These are phyloP conservation scores for Solanum rostratum DNA, from an alignment of 257 asterid species.

Conservation along the genomic window DNA sequence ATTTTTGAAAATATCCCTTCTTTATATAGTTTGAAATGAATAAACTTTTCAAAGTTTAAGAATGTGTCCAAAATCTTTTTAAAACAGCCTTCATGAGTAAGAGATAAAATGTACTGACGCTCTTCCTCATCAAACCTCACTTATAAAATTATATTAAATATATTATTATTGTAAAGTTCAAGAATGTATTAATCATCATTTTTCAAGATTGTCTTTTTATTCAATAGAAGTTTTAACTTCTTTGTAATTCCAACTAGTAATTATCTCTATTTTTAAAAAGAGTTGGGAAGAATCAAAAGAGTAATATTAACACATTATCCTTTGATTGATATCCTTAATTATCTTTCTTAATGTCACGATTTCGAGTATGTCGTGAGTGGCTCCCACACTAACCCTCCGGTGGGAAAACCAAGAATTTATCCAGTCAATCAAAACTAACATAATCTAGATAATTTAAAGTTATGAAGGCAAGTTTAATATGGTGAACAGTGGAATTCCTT, in stretches of 20 bases:
- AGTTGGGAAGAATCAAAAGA: too few species aligned
- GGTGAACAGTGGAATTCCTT: too few species aligned
- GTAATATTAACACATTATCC: too few species aligned
- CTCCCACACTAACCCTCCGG: too few species aligned
- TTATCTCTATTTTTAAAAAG: not conserved
- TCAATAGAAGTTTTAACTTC: not conserved
- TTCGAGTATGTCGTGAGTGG: too few species aligned
- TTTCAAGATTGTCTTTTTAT: not conserved
- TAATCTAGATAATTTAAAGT: too few species aligned
- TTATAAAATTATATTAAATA: not conserved
- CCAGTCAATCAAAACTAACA: too few species aligned
- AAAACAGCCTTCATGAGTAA: rapidly evolving
- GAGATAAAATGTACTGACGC: not conserved
- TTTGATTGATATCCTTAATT: too few species aligned
- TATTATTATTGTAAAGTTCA: not conserved
- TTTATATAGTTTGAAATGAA: not conserved
- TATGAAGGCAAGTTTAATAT: too few species aligned
- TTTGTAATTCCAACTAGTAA: not conserved
- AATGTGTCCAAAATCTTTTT: not conserved
- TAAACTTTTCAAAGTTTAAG: not conserved
- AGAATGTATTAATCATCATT: not conserved
- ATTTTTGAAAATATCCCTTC: not conserved
- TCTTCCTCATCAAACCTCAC: rapidly evolving
- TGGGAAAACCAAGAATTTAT: too few species aligned
- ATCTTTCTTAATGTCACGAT: too few species aligned